Percentiles rank a stretch among this genome's conserved stretches.
These are phyloP conservation scores for Polysphondylium violaceum DNA, from an alignment of 78 protist genomes.

Conservation along the genomic window DNA sequence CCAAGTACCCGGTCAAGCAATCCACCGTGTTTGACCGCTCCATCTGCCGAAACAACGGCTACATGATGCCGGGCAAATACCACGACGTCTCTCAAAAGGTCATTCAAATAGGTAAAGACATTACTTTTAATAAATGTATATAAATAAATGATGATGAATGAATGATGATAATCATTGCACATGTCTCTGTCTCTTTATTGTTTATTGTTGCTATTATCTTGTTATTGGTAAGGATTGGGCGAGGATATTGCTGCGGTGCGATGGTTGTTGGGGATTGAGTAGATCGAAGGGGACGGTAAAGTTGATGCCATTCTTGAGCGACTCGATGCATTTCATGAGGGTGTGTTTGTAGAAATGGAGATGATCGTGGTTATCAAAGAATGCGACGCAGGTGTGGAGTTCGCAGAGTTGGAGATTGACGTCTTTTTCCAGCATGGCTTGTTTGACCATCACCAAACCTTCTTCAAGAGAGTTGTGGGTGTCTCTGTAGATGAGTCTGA, in stretches of 20 bases:
- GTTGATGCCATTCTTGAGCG: background rate
- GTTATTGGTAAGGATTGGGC: too few species aligned
- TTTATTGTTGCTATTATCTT: too few species aligned
- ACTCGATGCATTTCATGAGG: background rate
- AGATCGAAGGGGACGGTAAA: too few species aligned
- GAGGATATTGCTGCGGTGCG: too few species aligned
- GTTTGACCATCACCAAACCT: conserved; percentile 27
- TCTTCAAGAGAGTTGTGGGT: conserved; percentile 61
- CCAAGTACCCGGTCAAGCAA: background rate
- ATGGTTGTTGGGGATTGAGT: too few species aligned
- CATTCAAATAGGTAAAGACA: conserved; percentile 13
- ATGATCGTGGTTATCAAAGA: conserved; percentile 43
- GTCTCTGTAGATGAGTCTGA: conserved; percentile 20
- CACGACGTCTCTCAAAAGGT: conserved; percentile 20
- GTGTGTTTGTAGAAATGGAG: conserved; percentile 32
- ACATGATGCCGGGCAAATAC: background rate
- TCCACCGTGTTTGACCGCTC: conserved; percentile 25
- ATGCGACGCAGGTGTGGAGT: background rate
- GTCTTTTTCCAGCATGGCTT: conserved; percentile 27
- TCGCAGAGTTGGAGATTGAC: background rate
- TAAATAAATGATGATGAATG: conserved; percentile 18
- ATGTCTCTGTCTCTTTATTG: too few species aligned
- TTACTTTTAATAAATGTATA: conserved; percentile 45
- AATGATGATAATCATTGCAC: too few species aligned
- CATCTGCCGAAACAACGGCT: conserved; percentile 28